phyloP scores from a whole-genome alignment of 192 early-diverging fungal species.

The Geranomyces michiganensis region DNA sequence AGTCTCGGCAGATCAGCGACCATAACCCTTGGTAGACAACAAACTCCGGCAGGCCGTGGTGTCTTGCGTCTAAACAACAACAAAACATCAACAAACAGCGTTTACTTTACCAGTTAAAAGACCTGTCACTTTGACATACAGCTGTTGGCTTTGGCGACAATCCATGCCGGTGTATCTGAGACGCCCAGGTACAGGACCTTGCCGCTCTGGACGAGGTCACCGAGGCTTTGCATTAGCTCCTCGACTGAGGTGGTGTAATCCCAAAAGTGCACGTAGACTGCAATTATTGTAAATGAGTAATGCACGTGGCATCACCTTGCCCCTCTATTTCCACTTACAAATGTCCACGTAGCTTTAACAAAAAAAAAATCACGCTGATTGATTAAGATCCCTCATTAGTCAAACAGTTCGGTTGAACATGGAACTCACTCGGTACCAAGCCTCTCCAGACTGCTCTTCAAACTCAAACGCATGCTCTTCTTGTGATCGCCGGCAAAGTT shows the following conservation, averaged over 20 bases:
- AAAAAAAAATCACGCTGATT: too few relatives aligned
- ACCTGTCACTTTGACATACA: neutral
- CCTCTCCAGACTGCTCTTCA: slow-evolving; percentile 13
- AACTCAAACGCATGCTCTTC: neutral
- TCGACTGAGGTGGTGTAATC: slow-evolving; percentile 23
- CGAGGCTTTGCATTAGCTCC: slow-evolving; percentile 28
- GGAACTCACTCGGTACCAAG: slow-evolving; percentile 12
- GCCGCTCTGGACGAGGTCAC: slow-evolving; percentile 15
- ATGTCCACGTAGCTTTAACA: too few relatives aligned
- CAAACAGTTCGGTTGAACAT: neutral
- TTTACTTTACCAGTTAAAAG: neutral
- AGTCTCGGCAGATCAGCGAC: slow-evolving; percentile 28
- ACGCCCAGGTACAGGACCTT: slow-evolving; percentile 33
- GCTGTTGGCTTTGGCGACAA: slow-evolving; percentile 27
- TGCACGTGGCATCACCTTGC: too few relatives aligned
- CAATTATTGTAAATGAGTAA: too few relatives aligned
- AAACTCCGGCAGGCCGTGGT: slow-evolving; percentile 21
- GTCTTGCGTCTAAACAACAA: neutral
- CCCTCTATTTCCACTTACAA: too few relatives aligned
- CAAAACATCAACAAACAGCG: too few relatives aligned
- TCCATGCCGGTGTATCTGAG: slow-evolving; percentile 23
- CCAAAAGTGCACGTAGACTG: slow-evolving; percentile 22
- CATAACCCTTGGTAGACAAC: slow-evolving; percentile 39
- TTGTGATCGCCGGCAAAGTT: slow-evolving; percentile 15
- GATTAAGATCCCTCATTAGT: too few relatives aligned